Base-by-base conservation (phyloP, 202 grass and related monocot genomes). In the Cymbopogon flexuosus region DNA sequence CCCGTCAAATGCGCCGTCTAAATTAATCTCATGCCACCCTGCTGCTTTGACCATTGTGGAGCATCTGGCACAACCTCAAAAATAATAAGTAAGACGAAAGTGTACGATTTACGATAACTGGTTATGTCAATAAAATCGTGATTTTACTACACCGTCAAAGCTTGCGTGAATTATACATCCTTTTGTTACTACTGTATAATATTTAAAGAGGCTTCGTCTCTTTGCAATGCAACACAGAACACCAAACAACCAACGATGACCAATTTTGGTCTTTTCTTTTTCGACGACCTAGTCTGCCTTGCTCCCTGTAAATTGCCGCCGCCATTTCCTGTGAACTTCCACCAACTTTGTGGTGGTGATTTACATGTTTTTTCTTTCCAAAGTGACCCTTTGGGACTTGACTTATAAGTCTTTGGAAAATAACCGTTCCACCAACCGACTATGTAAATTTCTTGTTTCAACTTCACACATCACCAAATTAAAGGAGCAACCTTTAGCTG, bases 321-420 rank as follows among this genome's bases (percentile, higher is more conserved):
- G 3, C 39, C 68, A 60, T 67, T 68, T 16, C n/a, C 10, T 1
- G 2, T 5, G 7, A 27, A 74, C n/a, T 30, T 78, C 65, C 70
- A 79, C 9, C 15, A 3, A 49, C 11, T 54, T 42, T 16, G 39
- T 27, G 41, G 6, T 35, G 40, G 23, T 43, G 40, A 62, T 49
- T 75, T 14, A 24, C 14, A 34, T 51, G 68, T 74, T 84, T 76
- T 62, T 15, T 42, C 68, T 84, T 75, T 62, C 51, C 23, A 54
- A 84, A 75, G 69, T 15, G 1, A 15, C 15, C 8, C 60, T 61
- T 79, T 62, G 7, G 64, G 22, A n/a, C 61, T 84, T 87, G 64
- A 74, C 68, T 41, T 62, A 61, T 10, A 23, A 54, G 37, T 2
- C 39, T 74, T 52, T 33, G 33, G 75, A 68, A 84, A 67, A 11